phyloP scores from a whole-genome alignment of 1,139 yeast genomes.

The Kodamaea anthophila region DNA sequence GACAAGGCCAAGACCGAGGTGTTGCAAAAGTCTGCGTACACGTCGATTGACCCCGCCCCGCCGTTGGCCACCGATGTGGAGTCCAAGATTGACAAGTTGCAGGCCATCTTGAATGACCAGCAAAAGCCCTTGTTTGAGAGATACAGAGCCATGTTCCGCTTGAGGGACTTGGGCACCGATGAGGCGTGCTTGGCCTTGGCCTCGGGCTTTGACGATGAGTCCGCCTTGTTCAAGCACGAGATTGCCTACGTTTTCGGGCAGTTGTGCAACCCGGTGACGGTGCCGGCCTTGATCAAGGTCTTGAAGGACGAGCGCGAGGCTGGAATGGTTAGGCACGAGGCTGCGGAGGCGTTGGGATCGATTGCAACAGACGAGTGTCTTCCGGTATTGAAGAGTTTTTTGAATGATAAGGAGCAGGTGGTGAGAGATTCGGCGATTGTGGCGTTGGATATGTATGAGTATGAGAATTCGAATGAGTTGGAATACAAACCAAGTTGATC shows the following conservation, averaged over 20 bases:
- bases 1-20: conserved; percentile 57
- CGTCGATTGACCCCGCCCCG: conserved; percentile 97
- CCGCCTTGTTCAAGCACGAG: conserved; percentile 95
- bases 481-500: conserved; percentile 77
- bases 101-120: conserved; percentile 68
- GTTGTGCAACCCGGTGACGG: conserved; percentile 87
- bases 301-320: conserved; percentile 75
- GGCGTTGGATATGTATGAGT: conserved; percentile 96
- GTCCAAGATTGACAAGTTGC: conserved; percentile 55
- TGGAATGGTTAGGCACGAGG: conserved; percentile 99
- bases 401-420: conserved; percentile 78
- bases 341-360: conserved; percentile 97
- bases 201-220: conserved; percentile 79
- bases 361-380: conserved; percentile 96
- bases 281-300: conserved; percentile 79
- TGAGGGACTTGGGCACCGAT: conserved; percentile 89
- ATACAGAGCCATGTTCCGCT: conserved; percentile 97
- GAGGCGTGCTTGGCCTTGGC: conserved; percentile 93
- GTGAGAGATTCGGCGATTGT: conserved; percentile 96
- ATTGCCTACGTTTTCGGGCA: conserved; percentile 98
- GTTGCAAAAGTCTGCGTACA: conserved; percentile 70
- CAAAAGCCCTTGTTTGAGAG: conserved; percentile 78
- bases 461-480: conserved; percentile 79
- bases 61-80: conserved; percentile 69
- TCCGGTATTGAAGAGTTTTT: conserved; percentile 74